Conservation (phyloP, 768 basidiomycete species). For the Boletus sp. region DNA sequence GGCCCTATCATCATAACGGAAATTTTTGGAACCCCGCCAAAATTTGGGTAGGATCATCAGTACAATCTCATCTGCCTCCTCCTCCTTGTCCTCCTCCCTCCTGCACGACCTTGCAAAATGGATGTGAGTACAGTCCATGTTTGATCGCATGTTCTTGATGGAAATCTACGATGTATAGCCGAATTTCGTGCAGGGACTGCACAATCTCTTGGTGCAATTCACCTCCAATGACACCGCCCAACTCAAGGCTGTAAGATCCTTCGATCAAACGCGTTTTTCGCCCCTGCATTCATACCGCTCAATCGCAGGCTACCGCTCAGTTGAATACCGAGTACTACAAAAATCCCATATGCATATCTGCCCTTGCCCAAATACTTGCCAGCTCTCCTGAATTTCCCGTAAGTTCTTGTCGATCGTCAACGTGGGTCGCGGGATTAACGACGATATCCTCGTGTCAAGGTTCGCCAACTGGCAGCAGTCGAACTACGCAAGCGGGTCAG, state of each 20-base stretch:
- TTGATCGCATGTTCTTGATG: not conserved
- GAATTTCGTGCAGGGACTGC: constrained; percentile 74
- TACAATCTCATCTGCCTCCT: constrained; percentile 26
- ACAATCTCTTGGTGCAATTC: constrained; percentile 81
- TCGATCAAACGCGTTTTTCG: constrained; percentile 26
- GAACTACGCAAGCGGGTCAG: constrained; percentile 92
- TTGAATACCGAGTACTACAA: constrained; percentile 94
- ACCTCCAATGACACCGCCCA: constrained; percentile 79
- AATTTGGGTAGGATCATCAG: constrained; percentile 39
- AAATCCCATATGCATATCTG: constrained; percentile 84
- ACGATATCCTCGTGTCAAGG: constrained; percentile 41
- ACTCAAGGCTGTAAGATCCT: constrained; percentile 76
- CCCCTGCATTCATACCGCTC: constrained; percentile 7
- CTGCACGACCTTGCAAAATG: constrained; percentile 24
- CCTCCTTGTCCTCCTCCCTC: constrained; percentile 28
- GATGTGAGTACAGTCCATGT: constrained; percentile 23
- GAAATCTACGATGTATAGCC: constrained; percentile 40
- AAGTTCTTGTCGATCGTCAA: constrained; percentile 34
- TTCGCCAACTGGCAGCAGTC: constrained; percentile 95
- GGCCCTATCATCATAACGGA: constrained; percentile 1
- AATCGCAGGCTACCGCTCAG: constrained; percentile 76
- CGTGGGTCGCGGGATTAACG: constrained; percentile 7
- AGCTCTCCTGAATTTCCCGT: constrained; percentile 83
- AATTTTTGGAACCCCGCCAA: constrained; percentile 55
- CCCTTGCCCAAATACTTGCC: constrained; percentile 82